Evolutionary conservation across 2,329 filamentous ascomycete species (phyloP), one percentile per base, ranked within the genome.

Genomic region (Plectosphaerella sp.): DNA sequence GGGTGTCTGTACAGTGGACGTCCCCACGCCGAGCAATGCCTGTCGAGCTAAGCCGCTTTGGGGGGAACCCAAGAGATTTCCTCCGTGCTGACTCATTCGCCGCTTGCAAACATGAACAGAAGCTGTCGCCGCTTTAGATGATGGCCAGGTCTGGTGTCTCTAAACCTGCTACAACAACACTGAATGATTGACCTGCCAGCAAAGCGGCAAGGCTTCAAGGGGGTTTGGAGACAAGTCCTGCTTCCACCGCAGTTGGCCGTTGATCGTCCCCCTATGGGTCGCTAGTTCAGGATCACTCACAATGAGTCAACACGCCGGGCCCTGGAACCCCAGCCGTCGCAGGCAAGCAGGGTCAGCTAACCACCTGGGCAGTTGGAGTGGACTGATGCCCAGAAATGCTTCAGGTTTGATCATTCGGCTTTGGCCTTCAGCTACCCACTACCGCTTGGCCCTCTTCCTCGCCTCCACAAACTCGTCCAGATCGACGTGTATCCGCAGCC

Each of bases 401-500:
- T 33, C 11, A 12, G 11, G 5, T 22, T 22, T 22, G 22, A 22
- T 22, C 22, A 3, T 3, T 22, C 22, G 22, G 3, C 22, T 22
- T 5, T 3, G 22, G 22, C 28, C 28, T 12, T 12, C 28, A 33
- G 28, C 28, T 20, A 6, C 12, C 37, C 18, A 16, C 18, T 20
- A 35, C 18, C 24, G 12, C 37, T 49, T 62, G 39, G 54, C 57
- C 36, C 49, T 58, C 24, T 63, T 62, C 61, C 69, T 71, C 37
- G 58, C 58, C 45, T 65, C 66, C 45, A 76, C 57, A 58, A 75
- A 77, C 50, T 75, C 77, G 1, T 79, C 77, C 61, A 81, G 59
- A 39, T 82, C 79, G 5, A 78, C 67, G 56, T 79, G 75, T 0
- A 81, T 64, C 22, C 79, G 64, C 45, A 81, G 45, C 0, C 78